phyloP scores from a whole-genome alignment of 768 basidiomycete species.

The Psilocybe cyanescens region DNA sequence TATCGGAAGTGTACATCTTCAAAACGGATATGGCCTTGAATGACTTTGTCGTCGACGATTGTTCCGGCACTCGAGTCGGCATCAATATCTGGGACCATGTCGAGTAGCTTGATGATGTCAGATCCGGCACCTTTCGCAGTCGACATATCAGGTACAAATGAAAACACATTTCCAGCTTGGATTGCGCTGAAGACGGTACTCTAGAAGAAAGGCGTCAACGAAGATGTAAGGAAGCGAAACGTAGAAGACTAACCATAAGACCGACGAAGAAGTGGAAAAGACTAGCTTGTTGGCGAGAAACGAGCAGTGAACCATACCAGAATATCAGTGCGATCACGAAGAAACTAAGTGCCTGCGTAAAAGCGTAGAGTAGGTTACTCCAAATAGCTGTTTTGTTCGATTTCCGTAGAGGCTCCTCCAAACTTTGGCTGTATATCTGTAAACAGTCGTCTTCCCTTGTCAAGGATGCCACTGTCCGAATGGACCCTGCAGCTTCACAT shows the following conservation, averaged over 20 bases:
- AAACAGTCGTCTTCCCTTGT: slow-evolving; percentile 86
- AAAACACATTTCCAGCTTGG: slow-evolving; percentile 85
- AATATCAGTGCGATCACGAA: slow-evolving; percentile 84
- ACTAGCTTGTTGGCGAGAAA: slow-evolving; percentile 54
- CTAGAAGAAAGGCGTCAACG: slow-evolving; percentile 35
- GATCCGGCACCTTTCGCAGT: slow-evolving; percentile 80
- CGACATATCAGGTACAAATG: slow-evolving; percentile 87
- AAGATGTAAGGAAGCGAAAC: background rate
- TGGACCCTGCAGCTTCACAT: slow-evolving; percentile 89
- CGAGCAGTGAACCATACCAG: slow-evolving; percentile 72
- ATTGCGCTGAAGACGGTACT: slow-evolving; percentile 78
- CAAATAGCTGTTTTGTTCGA: slow-evolving; percentile 70
- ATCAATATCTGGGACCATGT: slow-evolving; percentile 79
- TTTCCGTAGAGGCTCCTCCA: slow-evolving; percentile 69
- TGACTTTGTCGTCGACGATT: slow-evolving; percentile 42
- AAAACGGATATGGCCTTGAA: slow-evolving; percentile 69
- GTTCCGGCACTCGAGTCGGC: slow-evolving; percentile 73
- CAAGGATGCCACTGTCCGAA: slow-evolving; percentile 87
- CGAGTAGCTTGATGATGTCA: slow-evolving; percentile 76
- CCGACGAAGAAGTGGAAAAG: slow-evolving; percentile 80
- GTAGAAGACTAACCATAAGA: slow-evolving; percentile 61
- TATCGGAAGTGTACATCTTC: slow-evolving; percentile 89
- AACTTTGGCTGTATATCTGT: slow-evolving; percentile 63
- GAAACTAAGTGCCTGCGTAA: slow-evolving; percentile 77
- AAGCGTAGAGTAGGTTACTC: slow-evolving; percentile 68